Base-by-base conservation (phyloP, 257 asterid genomes). In the Nicotiana knightiana region DNA sequence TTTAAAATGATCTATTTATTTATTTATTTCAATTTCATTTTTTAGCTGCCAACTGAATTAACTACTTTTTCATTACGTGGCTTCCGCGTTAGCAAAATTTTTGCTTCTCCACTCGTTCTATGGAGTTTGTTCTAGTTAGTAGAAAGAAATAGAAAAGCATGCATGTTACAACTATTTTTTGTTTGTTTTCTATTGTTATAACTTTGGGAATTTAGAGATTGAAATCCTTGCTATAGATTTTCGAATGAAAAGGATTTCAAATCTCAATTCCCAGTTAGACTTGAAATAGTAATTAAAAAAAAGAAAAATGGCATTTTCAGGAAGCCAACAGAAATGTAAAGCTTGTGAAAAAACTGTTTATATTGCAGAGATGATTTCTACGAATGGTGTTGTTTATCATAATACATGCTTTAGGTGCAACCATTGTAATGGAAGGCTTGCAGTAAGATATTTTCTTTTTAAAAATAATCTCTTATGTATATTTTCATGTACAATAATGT, bases 281-380 rank as follows among this genome's bases (percentile, higher is more conserved):
- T 79, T 51, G 11, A 48, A 54, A 33, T 8, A n/a, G 33, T 13
- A 54, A 5, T 4, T 21, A 21, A 21, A 21, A 4, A 54, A 48
- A 54, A 15, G 4, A 0, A 37, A 59, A 54, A 85, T 79, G 88
- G 62, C 86, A 21, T 85, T 82, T 26, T 53, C 64, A 53, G 86
- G 86, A 3, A 33, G 24, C 46, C 78, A 43, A 26, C 84, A 85
- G 48, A 92, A 92, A 86, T 92, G 96, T 86, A 90, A 87, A 86
- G 89, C 89, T 46, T 92, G 96, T 68, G 94, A 90, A 37, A 86
- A 90, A 83, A 89, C 92, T 24, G 96, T 92, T 67, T 87, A 91
- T 86, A 87, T 89, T 79, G 90, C 83, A 6, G 93, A 91, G 84
- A 90, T 90, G 89, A 85, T 91, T 70, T 86, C 96, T 53, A 90